phyloP scores from a whole-genome alignment of 176 grass and related monocot species.

The Secale cereale region DNA sequence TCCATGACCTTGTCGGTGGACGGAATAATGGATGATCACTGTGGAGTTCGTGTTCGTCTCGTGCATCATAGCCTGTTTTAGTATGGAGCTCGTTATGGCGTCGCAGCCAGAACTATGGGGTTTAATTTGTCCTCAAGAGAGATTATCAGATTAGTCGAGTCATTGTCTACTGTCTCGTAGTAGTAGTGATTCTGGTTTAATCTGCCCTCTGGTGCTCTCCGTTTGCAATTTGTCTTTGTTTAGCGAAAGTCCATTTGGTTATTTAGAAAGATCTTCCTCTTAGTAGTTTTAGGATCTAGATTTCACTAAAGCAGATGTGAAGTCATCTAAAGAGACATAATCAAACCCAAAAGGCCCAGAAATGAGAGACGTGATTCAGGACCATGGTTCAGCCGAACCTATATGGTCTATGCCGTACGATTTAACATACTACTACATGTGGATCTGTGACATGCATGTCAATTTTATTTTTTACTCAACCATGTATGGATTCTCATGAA shows the following conservation, averaged over 20 bases:
- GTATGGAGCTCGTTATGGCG: background rate
- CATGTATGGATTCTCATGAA: too few relatives aligned
- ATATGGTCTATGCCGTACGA: too few relatives aligned
- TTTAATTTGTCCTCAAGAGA: background rate
- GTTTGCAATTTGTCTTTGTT: background rate
- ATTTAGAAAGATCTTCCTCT: background rate
- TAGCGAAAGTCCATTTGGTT: background rate
- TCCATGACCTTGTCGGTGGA: background rate
- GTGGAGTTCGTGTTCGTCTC: background rate
- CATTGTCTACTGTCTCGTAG: background rate
- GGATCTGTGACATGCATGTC: too few relatives aligned
- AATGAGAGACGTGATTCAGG: too few relatives aligned
- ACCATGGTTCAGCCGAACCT: too few relatives aligned
- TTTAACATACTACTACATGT: too few relatives aligned
- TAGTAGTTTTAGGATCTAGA: background rate
- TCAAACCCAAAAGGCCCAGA: background rate
- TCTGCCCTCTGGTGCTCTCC: background rate
- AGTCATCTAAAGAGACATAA: background rate
- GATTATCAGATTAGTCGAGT: background rate
- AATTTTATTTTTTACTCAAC: too few relatives aligned
- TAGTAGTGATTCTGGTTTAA: background rate
- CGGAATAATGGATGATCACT: background rate
- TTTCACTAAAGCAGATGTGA: background rate
- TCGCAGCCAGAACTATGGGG: too few relatives aligned
- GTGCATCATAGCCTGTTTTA: background rate